Conservation (phyloP, 805 yeast species). For the Yamadazyma tumulicola region DNA sequence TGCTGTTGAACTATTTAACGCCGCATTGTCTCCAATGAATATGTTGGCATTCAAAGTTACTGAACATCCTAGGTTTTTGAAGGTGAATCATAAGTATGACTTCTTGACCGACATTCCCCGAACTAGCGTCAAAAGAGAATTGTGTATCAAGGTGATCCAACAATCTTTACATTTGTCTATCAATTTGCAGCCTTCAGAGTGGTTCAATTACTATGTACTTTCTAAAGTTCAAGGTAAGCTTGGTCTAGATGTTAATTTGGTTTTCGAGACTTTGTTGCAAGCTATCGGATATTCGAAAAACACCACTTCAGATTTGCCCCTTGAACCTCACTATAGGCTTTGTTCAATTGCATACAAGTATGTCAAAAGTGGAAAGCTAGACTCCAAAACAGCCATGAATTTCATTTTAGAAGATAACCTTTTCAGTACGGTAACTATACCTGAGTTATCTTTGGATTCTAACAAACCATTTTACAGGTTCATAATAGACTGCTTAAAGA, state of each 20-base stretch:
- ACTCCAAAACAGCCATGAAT: conserved; percentile 33
- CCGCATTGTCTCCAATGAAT: conserved; percentile 60
- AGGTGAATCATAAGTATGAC: conserved; percentile 20
- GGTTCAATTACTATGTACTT: conserved; percentile 59
- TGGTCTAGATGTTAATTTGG: conserved; percentile 22
- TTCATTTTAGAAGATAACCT: conserved; percentile 34
- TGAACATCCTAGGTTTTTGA: conserved; percentile 32
- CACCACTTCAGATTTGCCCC: conserved; percentile 48
- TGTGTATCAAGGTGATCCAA: conserved; percentile 38
- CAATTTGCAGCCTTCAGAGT: conserved; percentile 43
- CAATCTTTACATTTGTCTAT: conserved; percentile 48
- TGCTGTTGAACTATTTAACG: conserved; percentile 58
- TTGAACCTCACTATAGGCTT: conserved; percentile 77
- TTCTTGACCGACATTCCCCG: conserved; percentile 22
- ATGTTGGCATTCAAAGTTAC: conserved; percentile 52
- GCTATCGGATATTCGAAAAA: conserved; percentile 43
- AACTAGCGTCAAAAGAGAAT: conserved; percentile 17
- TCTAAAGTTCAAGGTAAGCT: conserved; percentile 59
- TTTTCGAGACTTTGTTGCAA: conserved; percentile 40
- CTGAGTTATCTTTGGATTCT: conserved; percentile 5
- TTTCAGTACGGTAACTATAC: conserved; percentile 16
- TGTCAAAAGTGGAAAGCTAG: conserved; percentile 34
- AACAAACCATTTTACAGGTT: conserved; percentile 29
- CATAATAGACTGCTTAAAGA: conserved; percentile 45
- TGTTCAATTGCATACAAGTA: conserved; percentile 59